Base-by-base conservation (phyloP, 2,329 filamentous ascomycete genomes). In the Colletotrichum tabaci region DNA sequence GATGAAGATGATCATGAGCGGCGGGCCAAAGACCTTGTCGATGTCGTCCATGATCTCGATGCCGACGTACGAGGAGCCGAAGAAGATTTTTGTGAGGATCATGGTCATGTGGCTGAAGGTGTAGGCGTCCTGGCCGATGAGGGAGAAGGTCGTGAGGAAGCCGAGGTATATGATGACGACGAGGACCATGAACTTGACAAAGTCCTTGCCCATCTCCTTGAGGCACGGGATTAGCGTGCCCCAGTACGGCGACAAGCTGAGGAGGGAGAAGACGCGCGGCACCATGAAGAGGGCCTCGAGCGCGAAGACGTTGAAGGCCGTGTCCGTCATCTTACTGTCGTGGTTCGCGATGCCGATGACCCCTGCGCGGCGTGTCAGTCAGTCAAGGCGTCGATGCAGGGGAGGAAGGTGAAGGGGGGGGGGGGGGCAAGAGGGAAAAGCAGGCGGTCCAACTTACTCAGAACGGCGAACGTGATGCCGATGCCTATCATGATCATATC, bases 181-280 rank as follows among this genome's bases (percentile, higher is more conserved):
- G 35, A 96, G 87, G 1, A 94, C 92, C 82, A 90, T 88, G 79
- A 96, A 97, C 77, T 95, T 95, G 80, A 95, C 82, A 79, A 98
- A 98, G 79, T 97, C 94, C 81, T 95, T 96, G 49, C 93, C 93
- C 95, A 98, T 98, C 80, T 96, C 94, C 79, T 96, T 96, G 61
- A 98, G 87, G 74, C 95, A 97, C 0, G 95, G 95, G 71, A 98
- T 95, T 60, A 96, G 82, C 0, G 93, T 96, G 52, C 94, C 95
- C 88, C 96, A 98, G 79, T 97, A 98, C 1, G 94, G 94, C 76
- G 94, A 94, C 74, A 98, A 82, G 79, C 93, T 96, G 74, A 98
- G 87, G 63, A 98, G 88, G 16, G 95, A 97, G 83, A 93, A 97
- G 75, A 97, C 93, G 72, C 94, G 92, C 18, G 95, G 95, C 23